Evolutionary conservation across 768 basidiomycete species (phyloP).

Genomic region (Tulasnella calospora): DNA sequence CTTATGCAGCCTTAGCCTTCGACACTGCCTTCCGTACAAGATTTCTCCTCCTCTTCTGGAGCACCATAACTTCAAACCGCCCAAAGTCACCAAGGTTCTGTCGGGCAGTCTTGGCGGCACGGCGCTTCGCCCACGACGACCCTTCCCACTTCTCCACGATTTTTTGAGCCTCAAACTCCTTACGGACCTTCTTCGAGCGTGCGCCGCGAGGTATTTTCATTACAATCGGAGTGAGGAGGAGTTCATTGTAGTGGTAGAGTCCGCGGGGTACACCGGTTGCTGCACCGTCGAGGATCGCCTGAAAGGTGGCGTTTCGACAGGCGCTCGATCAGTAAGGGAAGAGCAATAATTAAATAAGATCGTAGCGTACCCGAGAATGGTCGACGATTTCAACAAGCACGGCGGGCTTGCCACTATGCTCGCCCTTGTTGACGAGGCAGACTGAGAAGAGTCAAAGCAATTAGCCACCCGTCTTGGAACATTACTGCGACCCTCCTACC

Average conservation of each 20-base stretch:
- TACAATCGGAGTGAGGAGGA: conserved; percentile 81
- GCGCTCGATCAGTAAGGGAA: not conserved
- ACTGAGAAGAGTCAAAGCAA: conserved; percentile 44
- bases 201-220: conserved; percentile 85
- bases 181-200: conserved; percentile 74
- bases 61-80: conserved; percentile 80
- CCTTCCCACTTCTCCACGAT: conserved; percentile 83
- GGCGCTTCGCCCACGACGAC: conserved; percentile 84
- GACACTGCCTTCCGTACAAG: conserved; percentile 62
- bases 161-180: conserved; percentile 80
- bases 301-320: not conserved
- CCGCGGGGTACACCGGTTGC: conserved; percentile 88
- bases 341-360: too few relatives aligned
- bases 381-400: conserved; percentile 97
- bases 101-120: conserved; percentile 66
- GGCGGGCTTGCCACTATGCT: conserved; percentile 81
- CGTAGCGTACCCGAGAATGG: conserved; percentile 82
- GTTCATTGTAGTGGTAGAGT: conserved; percentile 83
- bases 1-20: conserved; percentile 41
- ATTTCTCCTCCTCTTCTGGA: conserved; percentile 84
- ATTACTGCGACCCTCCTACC: conserved; percentile 45
- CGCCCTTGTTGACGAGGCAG: conserved; percentile 89
- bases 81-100: conserved; percentile 83
- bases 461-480: not conserved
- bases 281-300: conserved; percentile 97